These are phyloP conservation scores for Petrea volubilis DNA, from an alignment of 257 asterid genomes.

Conservation along the genomic window DNA sequence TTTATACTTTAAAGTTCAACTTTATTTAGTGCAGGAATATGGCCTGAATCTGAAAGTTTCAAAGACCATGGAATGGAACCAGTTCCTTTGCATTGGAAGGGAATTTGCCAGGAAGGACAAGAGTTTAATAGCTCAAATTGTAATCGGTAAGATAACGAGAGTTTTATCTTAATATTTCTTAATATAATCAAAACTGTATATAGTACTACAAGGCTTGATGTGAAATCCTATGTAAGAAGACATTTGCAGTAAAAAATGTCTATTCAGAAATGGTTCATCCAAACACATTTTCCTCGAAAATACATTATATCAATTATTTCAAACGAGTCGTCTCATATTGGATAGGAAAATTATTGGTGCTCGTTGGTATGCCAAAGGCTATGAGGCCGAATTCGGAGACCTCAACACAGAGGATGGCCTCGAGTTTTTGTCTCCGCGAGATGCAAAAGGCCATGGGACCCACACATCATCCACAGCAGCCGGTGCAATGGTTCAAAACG, in stretches of 20 bases:
- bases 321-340: not conserved
- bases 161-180: too few relatives aligned
- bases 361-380: slow-evolving; percentile 41
- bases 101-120: slow-evolving; percentile 38
- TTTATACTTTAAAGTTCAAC: not conserved
- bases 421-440: slow-evolving; percentile 39
- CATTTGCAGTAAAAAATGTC: too few relatives aligned
- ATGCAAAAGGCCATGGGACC: slow-evolving; percentile 49
- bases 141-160: slow-evolving; percentile 26
- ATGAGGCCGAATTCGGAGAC: slow-evolving; percentile 35
- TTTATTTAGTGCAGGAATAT: slow-evolving; percentile 33
- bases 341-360: slow-evolving; percentile 46
- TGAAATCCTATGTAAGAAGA: too few relatives aligned
- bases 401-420: slow-evolving; percentile 18
- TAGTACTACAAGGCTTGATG: too few relatives aligned
- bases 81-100: slow-evolving; percentile 40
- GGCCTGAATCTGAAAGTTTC: slow-evolving; percentile 50
- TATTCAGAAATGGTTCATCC: too few relatives aligned
- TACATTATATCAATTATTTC: too few relatives aligned
- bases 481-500: slow-evolving; percentile 25
- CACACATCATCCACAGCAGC: slow-evolving; percentile 45
- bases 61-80: slow-evolving; percentile 27
- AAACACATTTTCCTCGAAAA: too few relatives aligned
- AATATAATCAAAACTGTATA: too few relatives aligned
- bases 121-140: slow-evolving; percentile 37